Percentiles rank a stretch among this genome's conserved stretches.
phyloP scores from a whole-genome alignment of 2,329 filamentous ascomycete species.

The Calonectria henricotiae region DNA sequence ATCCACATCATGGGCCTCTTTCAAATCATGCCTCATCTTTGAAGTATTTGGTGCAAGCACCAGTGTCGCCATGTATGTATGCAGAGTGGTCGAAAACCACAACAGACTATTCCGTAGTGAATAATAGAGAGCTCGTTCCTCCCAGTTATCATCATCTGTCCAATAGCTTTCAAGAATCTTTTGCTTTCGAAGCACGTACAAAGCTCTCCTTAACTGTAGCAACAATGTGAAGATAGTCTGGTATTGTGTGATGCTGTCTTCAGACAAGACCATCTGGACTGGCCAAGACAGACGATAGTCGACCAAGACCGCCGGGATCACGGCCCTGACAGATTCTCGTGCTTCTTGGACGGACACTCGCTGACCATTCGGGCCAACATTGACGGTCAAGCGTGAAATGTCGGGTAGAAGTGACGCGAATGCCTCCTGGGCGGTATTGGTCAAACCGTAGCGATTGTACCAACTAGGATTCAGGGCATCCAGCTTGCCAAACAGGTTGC shows the following conservation, averaged over 20 bases:
- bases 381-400: constrained; percentile 75
- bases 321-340: constrained; percentile 70
- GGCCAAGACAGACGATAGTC: constrained; percentile 80
- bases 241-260: constrained; percentile 76
- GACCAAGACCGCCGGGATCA: constrained; percentile 76
- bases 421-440: constrained; percentile 82
- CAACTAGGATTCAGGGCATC: constrained; percentile 75
- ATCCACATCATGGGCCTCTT: constrained; percentile 81
- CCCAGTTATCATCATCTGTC: constrained; percentile 57
- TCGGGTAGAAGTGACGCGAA: constrained; percentile 74
- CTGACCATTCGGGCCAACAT: constrained; percentile 62
- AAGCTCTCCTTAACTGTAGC: constrained; percentile 83
- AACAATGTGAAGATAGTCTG: constrained; percentile 83
- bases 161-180: constrained; percentile 63
- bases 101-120: constrained; percentile 78
- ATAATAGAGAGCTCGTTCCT: constrained; percentile 69
- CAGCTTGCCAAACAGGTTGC: constrained; percentile 82
- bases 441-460: constrained; percentile 88
- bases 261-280: constrained; percentile 81
- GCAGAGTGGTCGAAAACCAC: constrained; percentile 84
- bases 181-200: constrained; percentile 75
- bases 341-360: constrained; percentile 64
- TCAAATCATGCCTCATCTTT: constrained; percentile 73
- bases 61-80: constrained; percentile 83
- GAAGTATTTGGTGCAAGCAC: constrained; percentile 76